Evolutionary conservation across 345 rosid species (phyloP), one percentile per base, ranked within the genome.

Genomic region (Populus pruinosa): DNA sequence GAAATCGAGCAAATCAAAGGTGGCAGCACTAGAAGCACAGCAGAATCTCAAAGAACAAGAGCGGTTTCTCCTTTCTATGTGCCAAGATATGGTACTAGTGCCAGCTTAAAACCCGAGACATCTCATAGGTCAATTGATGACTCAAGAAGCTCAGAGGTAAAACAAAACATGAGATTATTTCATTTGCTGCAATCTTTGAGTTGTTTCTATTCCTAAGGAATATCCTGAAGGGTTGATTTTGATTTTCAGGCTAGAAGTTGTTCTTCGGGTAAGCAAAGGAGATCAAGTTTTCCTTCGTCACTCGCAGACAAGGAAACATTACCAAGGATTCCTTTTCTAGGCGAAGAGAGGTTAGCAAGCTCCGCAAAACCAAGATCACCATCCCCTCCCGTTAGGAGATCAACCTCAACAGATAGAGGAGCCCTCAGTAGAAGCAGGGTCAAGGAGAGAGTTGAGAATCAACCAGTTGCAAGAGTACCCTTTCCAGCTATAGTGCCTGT

Each of bases 191-290:
- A 16, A 36, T 41, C 39, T 63, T 20, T 5, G 9, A 10, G 47
- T 49, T 5, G 27, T 39, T 44, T 2, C 14, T 17, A 4, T 23
- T 59, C 43, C 31, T 47, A 33, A 39, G n/a, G 17, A 75, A 16
- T 53, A 5, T 17, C 36, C 23, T 53, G 71, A 61, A 53, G 35
- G 67, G 25, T 13, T 41, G 18, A 59, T 29, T 68, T 62, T 67
- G 29, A 62, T 55, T 87, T 87, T 78, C 90, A 95, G 98, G 82
- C 80, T 33, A 89, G 97, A 87, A 96, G 97, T 76, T 84, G 88
- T 78, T 92, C 99, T 74, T 91, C 94, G 0, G 97, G 96, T 2
- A 96, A 87, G 88, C 98, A 93, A 72, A 89, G 98, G 81, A 88
- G 90, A 85, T 82, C 91, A 47, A 87, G 92, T 73, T 89, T 91